phyloP scores from a whole-genome alignment of 148 eudicot species.

The Tetragonia tetragonoides region DNA sequence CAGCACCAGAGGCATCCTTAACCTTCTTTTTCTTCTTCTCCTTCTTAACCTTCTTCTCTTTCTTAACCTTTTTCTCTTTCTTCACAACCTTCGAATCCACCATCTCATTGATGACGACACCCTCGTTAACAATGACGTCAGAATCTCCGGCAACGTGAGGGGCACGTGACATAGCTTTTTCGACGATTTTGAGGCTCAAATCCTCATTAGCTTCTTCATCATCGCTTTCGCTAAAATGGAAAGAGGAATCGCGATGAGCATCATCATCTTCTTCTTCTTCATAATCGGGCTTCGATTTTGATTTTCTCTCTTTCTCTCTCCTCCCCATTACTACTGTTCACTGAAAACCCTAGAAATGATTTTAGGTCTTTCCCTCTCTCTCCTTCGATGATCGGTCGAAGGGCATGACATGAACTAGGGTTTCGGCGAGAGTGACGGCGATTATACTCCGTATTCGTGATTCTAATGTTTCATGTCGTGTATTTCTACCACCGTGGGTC shows the following conservation, averaged over 20 bases:
- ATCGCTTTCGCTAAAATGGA: constrained; percentile 35
- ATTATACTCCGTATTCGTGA: too few relatives aligned
- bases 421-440: too few relatives aligned
- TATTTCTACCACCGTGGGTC: too few relatives aligned
- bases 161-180: constrained; percentile 57
- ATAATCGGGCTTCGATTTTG: constrained; percentile 23
- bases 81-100: constrained; percentile 17
- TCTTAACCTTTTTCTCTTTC: constrained; percentile 30
- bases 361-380: too few relatives aligned
- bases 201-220: constrained; percentile 87
- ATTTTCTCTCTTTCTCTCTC: constrained; percentile 25
- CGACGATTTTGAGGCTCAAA: constrained; percentile 74
- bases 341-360: constrained; percentile 3
- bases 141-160: not conserved
- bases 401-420: too few relatives aligned
- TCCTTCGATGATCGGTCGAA: too few relatives aligned
- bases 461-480: too few relatives aligned
- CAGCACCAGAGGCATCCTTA: constrained; percentile 23
- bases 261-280: constrained; percentile 18
- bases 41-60: constrained; percentile 26
- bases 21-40: constrained; percentile 34
- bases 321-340: constrained; percentile 16
- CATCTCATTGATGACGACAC: not conserved
- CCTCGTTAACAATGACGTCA: not conserved
- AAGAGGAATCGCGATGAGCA: not conserved